A percentile compares a stretch with the other conserved stretches of the same genome.
Evolutionary conservation across 2,329 filamentous ascomycete species (phyloP).

Genomic region (Chaetothyriales sp.): DNA sequence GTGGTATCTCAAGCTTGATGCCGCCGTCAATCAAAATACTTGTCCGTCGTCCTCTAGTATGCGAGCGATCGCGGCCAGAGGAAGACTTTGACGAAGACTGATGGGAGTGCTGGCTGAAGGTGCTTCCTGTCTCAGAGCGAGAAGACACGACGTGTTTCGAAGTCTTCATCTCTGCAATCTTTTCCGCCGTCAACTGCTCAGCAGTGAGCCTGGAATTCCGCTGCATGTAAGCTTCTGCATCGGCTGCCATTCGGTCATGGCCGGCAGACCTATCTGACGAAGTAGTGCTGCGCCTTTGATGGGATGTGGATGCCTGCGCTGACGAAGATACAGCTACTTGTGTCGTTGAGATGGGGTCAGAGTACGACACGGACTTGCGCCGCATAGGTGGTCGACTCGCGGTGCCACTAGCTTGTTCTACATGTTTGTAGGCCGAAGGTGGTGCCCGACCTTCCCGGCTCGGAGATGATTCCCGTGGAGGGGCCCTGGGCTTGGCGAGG

Average conservation of each 20-base stretch:
- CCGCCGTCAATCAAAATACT: constrained; percentile 11
- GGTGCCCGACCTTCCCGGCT: constrained; percentile 9
- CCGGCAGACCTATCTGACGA: constrained; percentile 3
- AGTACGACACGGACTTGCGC: constrained; percentile 10
- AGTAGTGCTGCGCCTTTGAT: constrained; percentile 5
- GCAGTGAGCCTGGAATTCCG: constrained; percentile 8
- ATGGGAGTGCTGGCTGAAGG: constrained; percentile 14
- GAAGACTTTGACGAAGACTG: constrained; percentile 18
- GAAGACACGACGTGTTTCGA: constrained; percentile 7
- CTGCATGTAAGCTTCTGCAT: constrained; percentile 12
- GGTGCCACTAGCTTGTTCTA: background rate
- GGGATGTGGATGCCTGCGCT: background rate
- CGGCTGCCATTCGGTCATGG: constrained; percentile 10
- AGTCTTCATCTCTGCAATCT: constrained; percentile 10
- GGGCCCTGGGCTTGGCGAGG: background rate
- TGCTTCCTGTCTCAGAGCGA: constrained; percentile 16
- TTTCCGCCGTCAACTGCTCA: constrained; percentile 12
- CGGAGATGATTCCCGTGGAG: background rate
- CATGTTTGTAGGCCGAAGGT: constrained; percentile 1
- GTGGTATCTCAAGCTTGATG: constrained; percentile 11
- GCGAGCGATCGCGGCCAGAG: constrained; percentile 12
- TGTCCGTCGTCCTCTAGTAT: constrained; percentile 7
- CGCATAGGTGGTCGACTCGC: constrained; percentile 5
- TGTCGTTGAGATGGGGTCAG: constrained; percentile 3
- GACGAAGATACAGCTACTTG: constrained; percentile 3